Evolutionary conservation across 1,139 yeast genomes (phyloP).

Genomic region (Suhomyces coccinellae): DNA sequence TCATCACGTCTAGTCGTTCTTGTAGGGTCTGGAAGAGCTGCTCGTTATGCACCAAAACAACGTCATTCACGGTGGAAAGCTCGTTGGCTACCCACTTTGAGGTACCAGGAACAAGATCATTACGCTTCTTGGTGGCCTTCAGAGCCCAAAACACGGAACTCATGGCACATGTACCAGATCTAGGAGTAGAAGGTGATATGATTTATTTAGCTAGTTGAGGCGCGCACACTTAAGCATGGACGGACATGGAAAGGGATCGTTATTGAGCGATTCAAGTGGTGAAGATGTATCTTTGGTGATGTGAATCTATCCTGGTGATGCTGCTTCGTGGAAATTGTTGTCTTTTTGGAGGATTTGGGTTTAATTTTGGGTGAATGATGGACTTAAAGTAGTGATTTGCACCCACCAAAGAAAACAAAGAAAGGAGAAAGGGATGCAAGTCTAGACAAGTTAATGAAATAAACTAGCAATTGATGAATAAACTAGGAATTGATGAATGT

Average conservation of each 20-base stretch:
- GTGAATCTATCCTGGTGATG: no score
- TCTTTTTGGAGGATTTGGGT: no score
- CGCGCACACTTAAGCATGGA: not conserved
- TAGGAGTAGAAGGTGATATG: not conserved
- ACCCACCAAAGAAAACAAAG: no score
- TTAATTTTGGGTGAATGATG: no score
- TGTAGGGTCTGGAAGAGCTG: slow-evolving; percentile 21
- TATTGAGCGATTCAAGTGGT: not conserved
- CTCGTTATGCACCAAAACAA: slow-evolving; percentile 28
- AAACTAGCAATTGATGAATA: no score
- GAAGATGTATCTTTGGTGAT: no score
- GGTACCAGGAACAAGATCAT: slow-evolving; percentile 39
- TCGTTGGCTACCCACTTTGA: slow-evolving; percentile 42
- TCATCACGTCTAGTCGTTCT: slow-evolving; percentile 24
- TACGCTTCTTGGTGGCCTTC: slow-evolving; percentile 30
- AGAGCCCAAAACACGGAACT: slow-evolving; percentile 38
- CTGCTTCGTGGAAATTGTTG: no score
- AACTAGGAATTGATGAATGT: no score
- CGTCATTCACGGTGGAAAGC: slow-evolving; percentile 29
- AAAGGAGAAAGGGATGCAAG: no score
- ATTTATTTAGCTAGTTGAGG: not conserved
- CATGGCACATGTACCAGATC: slow-evolving; percentile 15
- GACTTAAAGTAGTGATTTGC: no score
- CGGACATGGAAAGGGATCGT: not conserved
- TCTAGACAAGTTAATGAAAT: no score